Conservation (phyloP, 1,284 basidiomycete species). For the Cryptococcus sp. region DNA sequence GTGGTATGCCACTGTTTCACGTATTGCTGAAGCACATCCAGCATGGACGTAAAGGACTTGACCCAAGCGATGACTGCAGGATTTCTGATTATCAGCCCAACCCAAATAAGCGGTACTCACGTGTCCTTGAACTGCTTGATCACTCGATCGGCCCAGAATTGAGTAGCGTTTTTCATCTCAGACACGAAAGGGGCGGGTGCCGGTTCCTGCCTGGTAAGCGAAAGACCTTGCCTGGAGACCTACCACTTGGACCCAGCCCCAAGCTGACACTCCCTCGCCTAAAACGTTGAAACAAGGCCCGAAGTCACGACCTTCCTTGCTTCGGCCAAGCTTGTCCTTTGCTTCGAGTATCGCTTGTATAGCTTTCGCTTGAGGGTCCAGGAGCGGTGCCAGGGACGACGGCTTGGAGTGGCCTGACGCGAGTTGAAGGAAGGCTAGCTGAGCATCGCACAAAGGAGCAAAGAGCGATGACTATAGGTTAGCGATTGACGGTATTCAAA, state of each 20-base stretch:
- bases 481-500: not conserved
- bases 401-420: constrained; percentile 80
- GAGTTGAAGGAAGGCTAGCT: constrained; percentile 68
- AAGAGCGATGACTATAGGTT: constrained; percentile 66
- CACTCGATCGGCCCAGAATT: constrained; percentile 88
- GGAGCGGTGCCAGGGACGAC: constrained; percentile 59
- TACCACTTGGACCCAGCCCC: constrained; percentile 90
- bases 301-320: constrained; percentile 72
- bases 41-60: constrained; percentile 66
- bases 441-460: constrained; percentile 66
- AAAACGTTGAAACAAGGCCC: constrained; percentile 78
- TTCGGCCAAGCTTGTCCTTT: constrained; percentile 74
- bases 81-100: constrained; percentile 61
- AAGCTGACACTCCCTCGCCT: constrained; percentile 77
- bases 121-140: constrained; percentile 93
- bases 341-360: constrained; percentile 74
- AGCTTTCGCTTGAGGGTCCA: constrained; percentile 71
- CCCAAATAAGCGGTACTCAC: constrained; percentile 57
- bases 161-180: constrained; percentile 83
- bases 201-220: constrained; percentile 59
- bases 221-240: constrained; percentile 24
- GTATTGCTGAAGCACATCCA: constrained; percentile 81
- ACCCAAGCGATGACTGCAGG: constrained; percentile 89
- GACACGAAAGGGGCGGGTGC: constrained; percentile 82
- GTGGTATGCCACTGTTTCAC: constrained; percentile 84